Base-by-base conservation (phyloP, 2,329 filamentous ascomycete species). In the Trichoderma sp. region DNA sequence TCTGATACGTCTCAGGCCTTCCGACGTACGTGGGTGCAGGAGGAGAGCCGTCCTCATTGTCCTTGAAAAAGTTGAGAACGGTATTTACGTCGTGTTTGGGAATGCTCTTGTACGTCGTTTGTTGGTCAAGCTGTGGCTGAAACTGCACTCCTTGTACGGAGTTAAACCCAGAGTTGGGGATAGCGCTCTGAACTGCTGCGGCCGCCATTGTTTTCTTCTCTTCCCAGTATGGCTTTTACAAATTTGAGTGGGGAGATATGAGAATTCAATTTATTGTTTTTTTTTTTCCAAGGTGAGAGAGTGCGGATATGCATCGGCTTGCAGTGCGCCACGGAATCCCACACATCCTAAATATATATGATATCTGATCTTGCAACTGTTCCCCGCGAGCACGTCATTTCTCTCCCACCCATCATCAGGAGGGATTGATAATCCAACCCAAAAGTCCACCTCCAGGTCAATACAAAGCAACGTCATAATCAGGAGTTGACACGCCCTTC, bases 41-140 rank as follows among this genome's bases (percentile, higher is more conserved):
- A 4, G 77, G 76, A 2, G 79, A 78, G 37, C 80, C 81, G 64
- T 83, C 80, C 54, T 80, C 79, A 4, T 79, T 78, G 25, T 78
- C 77, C 67, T 80, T 77, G 71, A 76, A 77, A 71, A 78, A 83
- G 71, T 81, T 78, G 45, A 83, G 69, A 4, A 70, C 70, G 1
- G 80, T 76, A 4, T 73, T 70, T 4, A 83, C 78, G 32, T 80
- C 72, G 53, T 69, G 68, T 35, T 70, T 72, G 17, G 66, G 57
- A 9, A 67, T 53, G 59, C 34, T 56, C 27, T 68, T 56, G 19
- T 48, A 54, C 15, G 25, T 19, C 7, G 34, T 25, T 9, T 32
- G 27, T 27, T 69, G 68, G 13, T 50, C 54, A 17, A 67, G 27
- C 29, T 71, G 66, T 13, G 67, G 27, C 37, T 68, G 64, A 19